Base-by-base conservation (phyloP, 768 basidiomycete species). In the Tylopilus cervinicoccineus region DNA sequence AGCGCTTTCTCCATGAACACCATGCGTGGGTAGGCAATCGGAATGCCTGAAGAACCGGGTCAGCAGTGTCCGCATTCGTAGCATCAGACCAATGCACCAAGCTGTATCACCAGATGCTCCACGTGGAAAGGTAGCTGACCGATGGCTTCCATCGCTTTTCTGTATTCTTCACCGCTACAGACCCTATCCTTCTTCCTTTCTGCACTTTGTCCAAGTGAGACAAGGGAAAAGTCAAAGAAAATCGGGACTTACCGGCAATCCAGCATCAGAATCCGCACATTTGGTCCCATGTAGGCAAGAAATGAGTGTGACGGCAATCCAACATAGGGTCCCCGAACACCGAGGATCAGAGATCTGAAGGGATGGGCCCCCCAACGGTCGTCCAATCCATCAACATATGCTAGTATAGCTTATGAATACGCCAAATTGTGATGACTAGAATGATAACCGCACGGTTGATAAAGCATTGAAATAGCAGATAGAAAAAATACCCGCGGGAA, bases 401-500 rank as follows among this genome's bases (percentile, higher is more conserved):
- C 62, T 64, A 47, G 6, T 27, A 22, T 24, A 22, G 24, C 11
- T 27, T 23, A 39, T 50, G 28, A 49, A 38, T 34, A 40, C 50
- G 12, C 6, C 22, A 5, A 5, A 41, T 14, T 36, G 24, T 39
- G 23, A 50, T n/a, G 17, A 43, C n/a, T 33, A 48, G 38, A 27
- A 41, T 17, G 19, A 48, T 43, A 24, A 13, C 43, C 78, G 45
- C 57, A 88, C 88, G 79, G 53, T 86, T 84, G 57, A 88, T 81
- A 65, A 94, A 94, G 56, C 88, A 90, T 57, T 99, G 95, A 74
- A 99, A 98, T 1, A 99, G 74, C 19, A 95, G 73, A 70, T 84
- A 99, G 74, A 84, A 94, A 66, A 94, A 94, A 69, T 93, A 96
- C 19, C 85, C 91, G 55, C 88, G 73, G 1, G 81, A 68, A 6